These are phyloP conservation scores for Cyberlindnera nakhonratchasimensis DNA, from an alignment of 805 yeast species.

Conservation along the genomic window DNA sequence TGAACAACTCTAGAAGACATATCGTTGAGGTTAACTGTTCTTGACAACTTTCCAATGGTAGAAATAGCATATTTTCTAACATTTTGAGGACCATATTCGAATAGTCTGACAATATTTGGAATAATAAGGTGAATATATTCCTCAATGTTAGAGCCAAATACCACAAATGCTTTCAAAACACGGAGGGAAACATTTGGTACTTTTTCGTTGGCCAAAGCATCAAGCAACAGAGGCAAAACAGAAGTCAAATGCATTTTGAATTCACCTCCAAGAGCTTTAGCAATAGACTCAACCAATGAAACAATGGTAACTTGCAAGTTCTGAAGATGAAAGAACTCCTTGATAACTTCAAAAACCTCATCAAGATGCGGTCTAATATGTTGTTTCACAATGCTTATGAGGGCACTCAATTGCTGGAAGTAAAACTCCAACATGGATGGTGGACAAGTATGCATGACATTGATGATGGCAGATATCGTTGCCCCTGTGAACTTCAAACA, in stretches of 20 bases:
- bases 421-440: slow-evolving; percentile 79
- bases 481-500: slow-evolving; percentile 88
- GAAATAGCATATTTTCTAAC: slow-evolving; percentile 74
- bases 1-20: slow-evolving; percentile 90
- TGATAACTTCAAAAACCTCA: slow-evolving; percentile 70
- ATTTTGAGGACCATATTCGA: slow-evolving; percentile 61
- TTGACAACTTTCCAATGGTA: slow-evolving; percentile 77
- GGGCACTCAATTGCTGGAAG: slow-evolving; percentile 80
- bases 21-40: slow-evolving; percentile 68
- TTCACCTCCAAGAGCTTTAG: slow-evolving; percentile 86
- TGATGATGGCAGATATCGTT: slow-evolving; percentile 81
- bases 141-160: slow-evolving; percentile 83
- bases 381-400: slow-evolving; percentile 80
- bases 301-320: slow-evolving; percentile 76
- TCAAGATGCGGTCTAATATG: slow-evolving; percentile 82
- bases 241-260: slow-evolving; percentile 81
- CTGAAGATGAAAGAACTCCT: slow-evolving; percentile 63
- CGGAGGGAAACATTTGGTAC: slow-evolving; percentile 63
- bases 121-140: slow-evolving; percentile 83
- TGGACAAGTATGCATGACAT: slow-evolving; percentile 80
- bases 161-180: slow-evolving; percentile 77
- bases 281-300: slow-evolving; percentile 75
- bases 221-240: slow-evolving; percentile 70
- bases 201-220: slow-evolving; percentile 70
- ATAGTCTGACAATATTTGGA: slow-evolving; percentile 79